Conservation (phyloP, 2,329 filamentous ascomycete species). For the Peltaster fructicola region DNA sequence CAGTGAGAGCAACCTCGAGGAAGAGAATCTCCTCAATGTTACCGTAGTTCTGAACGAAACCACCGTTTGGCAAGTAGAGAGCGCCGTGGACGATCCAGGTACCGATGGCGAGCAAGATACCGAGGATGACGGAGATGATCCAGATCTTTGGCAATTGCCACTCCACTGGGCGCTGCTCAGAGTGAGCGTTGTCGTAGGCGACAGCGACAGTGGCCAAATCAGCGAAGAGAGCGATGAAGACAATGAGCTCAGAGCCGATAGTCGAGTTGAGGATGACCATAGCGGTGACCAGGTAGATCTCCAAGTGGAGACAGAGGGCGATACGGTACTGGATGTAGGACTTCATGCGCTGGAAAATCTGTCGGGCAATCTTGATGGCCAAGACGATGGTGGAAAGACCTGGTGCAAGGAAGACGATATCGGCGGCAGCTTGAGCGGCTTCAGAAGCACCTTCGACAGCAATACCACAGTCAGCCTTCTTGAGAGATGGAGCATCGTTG, state of each 20-base stretch:
- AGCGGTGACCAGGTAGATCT: slow-evolving; percentile 59
- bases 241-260: slow-evolving; percentile 52
- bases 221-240: slow-evolving; percentile 64
- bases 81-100: slow-evolving; percentile 60
- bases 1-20: slow-evolving; percentile 34
- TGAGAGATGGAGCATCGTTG: slow-evolving; percentile 56
- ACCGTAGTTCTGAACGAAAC: slow-evolving; percentile 59
- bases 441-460: slow-evolving; percentile 56
- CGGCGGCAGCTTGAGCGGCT: slow-evolving; percentile 53
- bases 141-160: slow-evolving; percentile 72
- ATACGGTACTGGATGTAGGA: slow-evolving; percentile 64
- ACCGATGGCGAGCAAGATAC: slow-evolving; percentile 46
- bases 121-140: slow-evolving; percentile 55
- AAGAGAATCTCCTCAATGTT: slow-evolving; percentile 52
- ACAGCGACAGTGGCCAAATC: slow-evolving; percentile 65
- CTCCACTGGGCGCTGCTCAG: slow-evolving; percentile 56
- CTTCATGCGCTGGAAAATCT: slow-evolving; percentile 68
- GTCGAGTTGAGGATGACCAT: slow-evolving; percentile 72
- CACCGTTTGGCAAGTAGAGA: slow-evolving; percentile 50
- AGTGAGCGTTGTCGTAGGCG: slow-evolving; percentile 64
- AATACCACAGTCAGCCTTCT: slow-evolving; percentile 60
- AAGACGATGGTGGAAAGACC: slow-evolving; percentile 54
- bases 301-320: slow-evolving; percentile 54
- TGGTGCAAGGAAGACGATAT: slow-evolving; percentile 59
- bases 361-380: slow-evolving; percentile 55